phyloP scores from a whole-genome alignment of 345 rosid species.

The Moringa oleifera region DNA sequence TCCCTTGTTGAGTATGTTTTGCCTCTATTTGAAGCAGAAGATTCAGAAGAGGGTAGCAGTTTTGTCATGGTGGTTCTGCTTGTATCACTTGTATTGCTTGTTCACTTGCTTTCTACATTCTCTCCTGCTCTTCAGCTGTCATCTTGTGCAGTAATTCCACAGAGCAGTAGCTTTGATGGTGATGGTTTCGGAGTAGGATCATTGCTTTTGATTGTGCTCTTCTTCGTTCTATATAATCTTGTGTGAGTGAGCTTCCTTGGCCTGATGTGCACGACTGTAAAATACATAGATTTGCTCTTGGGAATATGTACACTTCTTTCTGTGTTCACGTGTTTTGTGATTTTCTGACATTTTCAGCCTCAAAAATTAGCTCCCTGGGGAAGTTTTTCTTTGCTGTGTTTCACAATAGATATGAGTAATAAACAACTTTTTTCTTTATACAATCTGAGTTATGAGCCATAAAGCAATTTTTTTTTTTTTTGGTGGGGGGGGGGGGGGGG shows the following conservation, averaged over 20 bases:
- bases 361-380: no score
- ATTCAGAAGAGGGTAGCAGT: neutral
- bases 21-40: slow-evolving; percentile 15
- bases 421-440: no score
- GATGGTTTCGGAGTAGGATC: slow-evolving; percentile 37
- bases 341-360: no score
- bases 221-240: slow-evolving; percentile 23
- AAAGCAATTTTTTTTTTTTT: no score
- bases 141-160: neutral
- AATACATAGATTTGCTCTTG: no score
- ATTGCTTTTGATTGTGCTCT: slow-evolving; percentile 30
- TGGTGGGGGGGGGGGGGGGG: no score
- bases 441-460: no score
- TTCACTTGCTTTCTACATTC: slow-evolving; percentile 14
- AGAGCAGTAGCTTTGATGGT: slow-evolving; percentile 12
- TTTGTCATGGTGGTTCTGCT: slow-evolving; percentile 13
- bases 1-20: slow-evolving; percentile 12
- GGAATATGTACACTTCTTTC: no score
- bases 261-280: no score
- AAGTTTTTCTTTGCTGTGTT: no score
- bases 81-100: slow-evolving; percentile 18
- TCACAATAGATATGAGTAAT: no score
- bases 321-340: no score
- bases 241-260: neutral
- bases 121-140: slow-evolving; percentile 7